phyloP scores from a whole-genome alignment of 495 filamentous ascomycete genomes.

The Penicillium ochrochloron region DNA sequence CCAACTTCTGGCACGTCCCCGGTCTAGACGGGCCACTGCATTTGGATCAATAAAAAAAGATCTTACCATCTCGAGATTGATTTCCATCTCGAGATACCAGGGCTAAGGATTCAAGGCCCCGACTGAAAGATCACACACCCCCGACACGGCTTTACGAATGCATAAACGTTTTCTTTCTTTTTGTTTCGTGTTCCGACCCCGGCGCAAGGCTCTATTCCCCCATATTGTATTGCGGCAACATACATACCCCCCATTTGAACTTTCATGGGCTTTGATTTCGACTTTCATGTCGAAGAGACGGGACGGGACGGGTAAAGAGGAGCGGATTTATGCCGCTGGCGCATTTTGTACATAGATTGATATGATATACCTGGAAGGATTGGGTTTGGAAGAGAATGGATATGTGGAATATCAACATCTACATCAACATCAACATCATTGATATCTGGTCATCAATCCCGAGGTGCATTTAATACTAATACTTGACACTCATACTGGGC shows the following conservation, averaged over 20 bases:
- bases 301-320: neutral
- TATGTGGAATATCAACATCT: conserved; percentile 5
- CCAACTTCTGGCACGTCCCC: conserved; percentile 89
- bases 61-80: neutral
- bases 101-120: neutral
- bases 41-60: conserved; percentile 42
- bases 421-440: conserved; percentile 16
- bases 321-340: neutral
- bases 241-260: neutral
- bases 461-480: neutral
- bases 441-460: conserved; percentile 1
- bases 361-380: neutral
- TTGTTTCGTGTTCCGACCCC: conserved; percentile 18
- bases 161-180: conserved; percentile 23
- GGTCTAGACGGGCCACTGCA: conserved; percentile 70
- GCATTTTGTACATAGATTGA: conserved; percentile 22
- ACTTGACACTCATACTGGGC: no score
- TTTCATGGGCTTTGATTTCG: neutral
- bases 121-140: neutral
- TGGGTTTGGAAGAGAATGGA: conserved; percentile 2
- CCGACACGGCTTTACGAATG: conserved; percentile 13
- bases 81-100: neutral
- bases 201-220: conserved; percentile 18
- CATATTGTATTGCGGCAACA: conserved; percentile 22
- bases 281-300: neutral